phyloP scores from a whole-genome alignment of 768 basidiomycete genomes.

The Vararia minispora region DNA sequence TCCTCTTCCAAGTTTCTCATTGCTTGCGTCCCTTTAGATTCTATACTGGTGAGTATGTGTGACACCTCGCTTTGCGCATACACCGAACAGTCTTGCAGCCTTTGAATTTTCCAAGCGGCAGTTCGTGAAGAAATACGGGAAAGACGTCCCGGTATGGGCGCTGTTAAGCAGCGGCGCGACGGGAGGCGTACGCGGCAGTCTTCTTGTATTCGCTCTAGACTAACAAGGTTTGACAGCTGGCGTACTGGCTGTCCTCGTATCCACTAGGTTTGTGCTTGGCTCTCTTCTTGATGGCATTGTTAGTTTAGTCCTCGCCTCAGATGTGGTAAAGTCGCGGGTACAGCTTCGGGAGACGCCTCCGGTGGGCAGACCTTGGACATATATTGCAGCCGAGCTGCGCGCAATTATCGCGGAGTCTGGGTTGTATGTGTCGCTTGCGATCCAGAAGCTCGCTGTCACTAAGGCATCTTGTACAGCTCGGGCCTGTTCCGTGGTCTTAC shows the following conservation, averaged over 20 bases:
- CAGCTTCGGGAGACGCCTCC: conserved; percentile 74
- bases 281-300: neutral
- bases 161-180: conserved; percentile 73
- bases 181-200: conserved; percentile 50
- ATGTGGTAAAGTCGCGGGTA: conserved; percentile 86
- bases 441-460: neutral
- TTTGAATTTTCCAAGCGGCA: conserved; percentile 86
- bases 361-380: conserved; percentile 57
- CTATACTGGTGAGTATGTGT: conserved; percentile 39
- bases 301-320: conserved; percentile 24
- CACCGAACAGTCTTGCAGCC: conserved; percentile 27
- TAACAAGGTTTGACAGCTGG: conserved; percentile 34
- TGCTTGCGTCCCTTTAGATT: conserved; percentile 32
- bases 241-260: conserved; percentile 92
- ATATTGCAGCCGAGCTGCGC: conserved; percentile 64
- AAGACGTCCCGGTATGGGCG: conserved; percentile 74
- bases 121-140: conserved; percentile 53
- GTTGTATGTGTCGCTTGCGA: conserved; percentile 34
- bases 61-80: neutral
- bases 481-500: conserved; percentile 68
- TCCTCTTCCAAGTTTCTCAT: neutral
- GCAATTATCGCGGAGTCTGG: conserved; percentile 62
- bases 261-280: conserved; percentile 47
- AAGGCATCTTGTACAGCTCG: conserved; percentile 24
- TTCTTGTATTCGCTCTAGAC: neutral